A percentile compares a stretch with the other conserved stretches of the same genome.
Evolutionary conservation across 2,329 filamentous ascomycete species (phyloP).

Genomic region (Nemania serpens): DNA sequence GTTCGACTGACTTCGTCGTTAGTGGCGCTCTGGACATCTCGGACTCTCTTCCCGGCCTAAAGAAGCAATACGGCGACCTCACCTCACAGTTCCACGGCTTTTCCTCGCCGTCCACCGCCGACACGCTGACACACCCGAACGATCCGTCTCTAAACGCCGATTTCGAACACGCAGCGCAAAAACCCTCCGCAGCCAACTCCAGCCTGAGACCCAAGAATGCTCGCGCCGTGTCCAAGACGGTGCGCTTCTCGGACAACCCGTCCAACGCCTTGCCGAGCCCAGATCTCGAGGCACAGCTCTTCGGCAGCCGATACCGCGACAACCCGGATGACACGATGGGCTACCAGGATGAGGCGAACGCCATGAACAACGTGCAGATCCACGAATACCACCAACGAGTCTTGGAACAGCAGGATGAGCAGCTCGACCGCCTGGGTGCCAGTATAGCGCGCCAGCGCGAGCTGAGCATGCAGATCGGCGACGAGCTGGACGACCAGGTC

Average conservation of each 20-base stretch:
- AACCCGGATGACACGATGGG: conserved; percentile 63
- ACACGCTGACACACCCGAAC: conserved; percentile 65
- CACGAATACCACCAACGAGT: conserved; percentile 82
- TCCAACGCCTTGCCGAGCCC: conserved; percentile 48
- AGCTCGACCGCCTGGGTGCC: conserved; percentile 85
- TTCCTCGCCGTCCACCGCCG: conserved; percentile 53
- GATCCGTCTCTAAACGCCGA: conserved; percentile 64
- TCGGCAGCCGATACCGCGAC: conserved; percentile 68
- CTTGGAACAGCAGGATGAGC: conserved; percentile 87
- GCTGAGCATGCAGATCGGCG: conserved; percentile 92
- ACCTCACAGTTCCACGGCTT: conserved; percentile 79
- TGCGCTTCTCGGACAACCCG: conserved; percentile 79
- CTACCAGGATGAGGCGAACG: conserved; percentile 62
- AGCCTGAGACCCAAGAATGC: conserved; percentile 40
- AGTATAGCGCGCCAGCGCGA: conserved; percentile 89
- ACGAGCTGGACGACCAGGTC: conserved; percentile 91
- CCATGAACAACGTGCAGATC: conserved; percentile 80
- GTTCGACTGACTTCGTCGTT: conserved; percentile 31
- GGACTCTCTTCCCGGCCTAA: conserved; percentile 70
- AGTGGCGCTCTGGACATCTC: conserved; percentile 56
- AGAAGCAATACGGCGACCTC: conserved; percentile 76
- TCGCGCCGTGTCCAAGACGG: conserved; percentile 65
- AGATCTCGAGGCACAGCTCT: conserved; percentile 50
- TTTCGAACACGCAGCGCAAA: conserved; percentile 65
- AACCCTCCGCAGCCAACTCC: conserved; percentile 36